A percentile compares a stretch with the other conserved stretches of the same genome.
phyloP scores from a whole-genome alignment of 116 monocot species.

The Iris pallida region DNA sequence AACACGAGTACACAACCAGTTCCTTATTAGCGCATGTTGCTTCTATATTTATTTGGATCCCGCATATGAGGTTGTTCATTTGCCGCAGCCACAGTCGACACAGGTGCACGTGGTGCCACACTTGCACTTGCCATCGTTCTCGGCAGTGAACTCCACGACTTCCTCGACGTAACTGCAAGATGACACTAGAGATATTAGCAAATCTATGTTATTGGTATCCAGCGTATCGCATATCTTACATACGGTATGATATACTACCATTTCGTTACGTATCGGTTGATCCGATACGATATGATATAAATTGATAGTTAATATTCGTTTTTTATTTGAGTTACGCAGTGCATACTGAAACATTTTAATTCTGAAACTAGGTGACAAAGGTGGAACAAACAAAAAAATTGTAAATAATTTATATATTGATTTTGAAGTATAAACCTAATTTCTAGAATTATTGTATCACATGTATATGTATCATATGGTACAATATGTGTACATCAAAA shows the following conservation, averaged over 20 bases:
- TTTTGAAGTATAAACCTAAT: neutral
- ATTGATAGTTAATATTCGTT: neutral
- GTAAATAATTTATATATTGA: neutral
- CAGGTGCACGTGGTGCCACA: slow-evolving; percentile 56
- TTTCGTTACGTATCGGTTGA: no score
- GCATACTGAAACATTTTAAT: neutral
- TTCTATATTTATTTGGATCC: neutral
- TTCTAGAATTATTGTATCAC: neutral
- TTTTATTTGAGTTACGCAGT: neutral
- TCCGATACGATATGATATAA: neutral
- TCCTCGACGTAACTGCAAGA: slow-evolving; percentile 33
- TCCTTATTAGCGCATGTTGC: no score
- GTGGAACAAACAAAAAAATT: no score
- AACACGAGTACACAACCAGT: no score
- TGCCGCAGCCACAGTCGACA: slow-evolving; percentile 39
- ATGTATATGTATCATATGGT: no score
- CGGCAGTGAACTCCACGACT: slow-evolving; percentile 22
- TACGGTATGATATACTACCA: no score
- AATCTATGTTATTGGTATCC: neutral
- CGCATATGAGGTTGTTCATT: slow-evolving; percentile 17
- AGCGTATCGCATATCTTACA: no score
- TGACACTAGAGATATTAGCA: neutral
- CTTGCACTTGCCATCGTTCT: slow-evolving; percentile 56
- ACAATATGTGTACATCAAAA: no score
- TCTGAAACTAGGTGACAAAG: no score